Evolutionary conservation across 345 rosid genomes (phyloP).

Genomic region (Bruguiera sexangula): DNA sequence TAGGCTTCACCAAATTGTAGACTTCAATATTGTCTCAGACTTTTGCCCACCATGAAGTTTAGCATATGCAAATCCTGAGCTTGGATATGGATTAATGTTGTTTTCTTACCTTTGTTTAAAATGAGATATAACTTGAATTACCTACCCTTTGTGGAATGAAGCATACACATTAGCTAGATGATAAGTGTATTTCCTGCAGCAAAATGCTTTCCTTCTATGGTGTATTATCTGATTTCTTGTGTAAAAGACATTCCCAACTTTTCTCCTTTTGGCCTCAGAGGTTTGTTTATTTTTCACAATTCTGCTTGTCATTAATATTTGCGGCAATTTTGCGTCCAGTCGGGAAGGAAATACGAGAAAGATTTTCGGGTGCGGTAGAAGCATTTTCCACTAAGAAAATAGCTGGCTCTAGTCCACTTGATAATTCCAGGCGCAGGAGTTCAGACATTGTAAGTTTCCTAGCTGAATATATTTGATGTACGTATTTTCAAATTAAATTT

Average conservation of each 20-base stretch:
- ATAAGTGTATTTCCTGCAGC: too few species aligned
- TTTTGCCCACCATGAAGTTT: not conserved
- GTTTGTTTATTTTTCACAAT: not conserved
- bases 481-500: too few species aligned
- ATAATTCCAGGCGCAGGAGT: constrained; percentile 48
- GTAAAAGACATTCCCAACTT: too few species aligned
- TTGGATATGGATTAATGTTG: not conserved
- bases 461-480: not conserved
- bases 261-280: not conserved
- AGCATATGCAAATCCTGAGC: not conserved
- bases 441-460: constrained; percentile 38
- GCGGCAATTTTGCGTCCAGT: constrained; percentile 30
- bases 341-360: constrained; percentile 77
- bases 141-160: too few species aligned
- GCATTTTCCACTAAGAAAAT: constrained; percentile 67
- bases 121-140: too few species aligned
- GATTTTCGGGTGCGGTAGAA: constrained; percentile 79
- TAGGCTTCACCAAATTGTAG: not conserved
- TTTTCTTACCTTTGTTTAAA: not conserved
- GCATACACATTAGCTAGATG: too few species aligned
- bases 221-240: too few species aligned
- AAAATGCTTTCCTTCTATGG: too few species aligned
- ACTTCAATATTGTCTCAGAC: not conserved
- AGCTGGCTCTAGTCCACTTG: constrained; percentile 53
- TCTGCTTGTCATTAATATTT: not conserved